These are phyloP conservation scores for Coemansia sp. DNA, from an alignment of 192 early-diverging fungal species.

Conservation along the genomic window DNA sequence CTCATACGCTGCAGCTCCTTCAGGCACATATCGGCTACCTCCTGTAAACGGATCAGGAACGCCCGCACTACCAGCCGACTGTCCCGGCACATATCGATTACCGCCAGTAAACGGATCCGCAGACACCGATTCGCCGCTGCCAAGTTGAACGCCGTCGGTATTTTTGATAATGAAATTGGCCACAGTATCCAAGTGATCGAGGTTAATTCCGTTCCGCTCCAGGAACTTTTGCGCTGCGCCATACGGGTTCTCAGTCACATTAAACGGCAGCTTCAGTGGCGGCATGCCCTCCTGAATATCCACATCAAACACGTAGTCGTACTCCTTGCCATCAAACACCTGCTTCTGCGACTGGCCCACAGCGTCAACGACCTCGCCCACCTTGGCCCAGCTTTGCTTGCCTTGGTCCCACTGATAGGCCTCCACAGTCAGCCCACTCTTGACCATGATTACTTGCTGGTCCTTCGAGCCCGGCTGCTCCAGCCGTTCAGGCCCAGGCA, in stretches of 20 bases:
- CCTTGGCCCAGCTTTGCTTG: constrained; percentile 74
- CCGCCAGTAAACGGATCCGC: constrained; percentile 56
- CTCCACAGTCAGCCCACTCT: constrained; percentile 70
- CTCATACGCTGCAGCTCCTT: constrained; percentile 14
- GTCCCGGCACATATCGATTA: constrained; percentile 66
- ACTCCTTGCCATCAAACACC: constrained; percentile 83
- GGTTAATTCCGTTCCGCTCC: constrained; percentile 74
- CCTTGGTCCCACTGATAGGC: constrained; percentile 86
- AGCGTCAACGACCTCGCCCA: constrained; percentile 94
- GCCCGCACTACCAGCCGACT: constrained; percentile 9
- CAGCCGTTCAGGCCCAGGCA: constrained; percentile 80
- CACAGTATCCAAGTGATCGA: constrained; percentile 90
- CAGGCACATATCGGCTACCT: constrained; percentile 25
- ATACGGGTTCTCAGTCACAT: constrained; percentile 92
- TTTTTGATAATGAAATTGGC: constrained; percentile 94
- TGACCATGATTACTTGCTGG: constrained; percentile 90
- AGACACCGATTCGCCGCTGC: neutral
- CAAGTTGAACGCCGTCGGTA: constrained; percentile 61
- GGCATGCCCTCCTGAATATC: constrained; percentile 85
- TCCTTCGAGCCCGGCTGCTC: constrained; percentile 70
- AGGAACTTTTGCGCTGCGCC: constrained; percentile 92
- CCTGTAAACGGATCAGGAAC: constrained; percentile 35
- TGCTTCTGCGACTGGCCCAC: constrained; percentile 78
- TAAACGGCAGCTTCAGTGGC: constrained; percentile 92
- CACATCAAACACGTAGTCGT: constrained; percentile 98